Evolutionary conservation across 495 filamentous ascomycete genomes (phyloP), one percentile per base, ranked within the genome.

Genomic region (Tuber magnatum): DNA sequence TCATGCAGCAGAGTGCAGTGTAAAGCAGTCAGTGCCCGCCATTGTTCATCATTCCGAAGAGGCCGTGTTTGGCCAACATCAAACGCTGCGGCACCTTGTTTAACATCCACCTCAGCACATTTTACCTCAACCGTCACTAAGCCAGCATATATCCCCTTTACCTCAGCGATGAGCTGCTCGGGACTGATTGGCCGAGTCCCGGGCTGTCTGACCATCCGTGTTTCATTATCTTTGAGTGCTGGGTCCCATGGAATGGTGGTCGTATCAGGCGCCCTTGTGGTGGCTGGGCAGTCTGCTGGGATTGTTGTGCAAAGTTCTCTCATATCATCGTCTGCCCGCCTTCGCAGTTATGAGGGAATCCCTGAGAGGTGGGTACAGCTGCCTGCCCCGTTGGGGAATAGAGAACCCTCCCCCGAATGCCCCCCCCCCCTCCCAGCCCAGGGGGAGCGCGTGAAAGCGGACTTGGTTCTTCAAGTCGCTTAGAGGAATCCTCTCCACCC

Each of bases 61-160:
- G 22, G 85, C 75, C 65, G 80, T 75, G 70, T 85, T 12, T 75
- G 69, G 41, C 80, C 80, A 10, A 69, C 73, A 72, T 84, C 83
- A 42, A 81, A 79, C 28, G 83, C 84, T 40, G 86, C 83, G 1
- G 84, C 84, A 1, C 85, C 86, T 69, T 91, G 85, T 85, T 70
- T 91, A 87, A 14, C 42, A 6, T 43, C 89, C 18, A 92, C 87
- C 43, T 92, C 88, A 14, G 92, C 90, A 79, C 91, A 93, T 80
- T 92, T 93, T 56, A 88, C 88, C 81, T 95, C 92, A 0, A 93
- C 91, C 88, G 92, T 91, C 4, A 91, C 88, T 3, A 95, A 84
- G 0, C 91, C 92, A 0, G 88, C 88, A 83, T 94, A 94, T 38
- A 94, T 95, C 0, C 85, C 88, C 77, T 92, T 91, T 16, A 91